These are phyloP conservation scores for Pistacia atlantica DNA, from an alignment of 345 rosid genomes.

Conservation along the genomic window DNA sequence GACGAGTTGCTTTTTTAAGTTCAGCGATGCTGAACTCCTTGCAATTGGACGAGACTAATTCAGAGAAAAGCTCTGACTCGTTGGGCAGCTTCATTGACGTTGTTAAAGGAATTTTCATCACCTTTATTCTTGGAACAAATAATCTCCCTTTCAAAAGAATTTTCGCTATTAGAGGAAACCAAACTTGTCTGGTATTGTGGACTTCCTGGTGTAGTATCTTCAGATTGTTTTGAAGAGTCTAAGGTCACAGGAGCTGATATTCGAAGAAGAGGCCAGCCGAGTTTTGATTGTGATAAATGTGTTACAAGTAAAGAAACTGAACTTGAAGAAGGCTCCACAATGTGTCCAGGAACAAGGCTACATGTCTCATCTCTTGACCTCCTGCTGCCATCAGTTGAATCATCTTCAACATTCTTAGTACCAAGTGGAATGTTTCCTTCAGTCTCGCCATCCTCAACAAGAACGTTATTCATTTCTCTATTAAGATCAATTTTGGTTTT, in stretches of 20 bases:
- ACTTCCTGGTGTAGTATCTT: not conserved
- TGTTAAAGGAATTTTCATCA: too few species aligned
- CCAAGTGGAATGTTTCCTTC: slow-evolving; percentile 3
- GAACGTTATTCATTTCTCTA: not conserved
- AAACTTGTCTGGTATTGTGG: slow-evolving; percentile 1
- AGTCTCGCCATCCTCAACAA: not conserved
- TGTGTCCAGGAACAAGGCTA: not conserved
- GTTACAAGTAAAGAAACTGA: slow-evolving; percentile 10
- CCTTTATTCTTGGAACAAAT: too few species aligned
- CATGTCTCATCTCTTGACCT: not conserved
- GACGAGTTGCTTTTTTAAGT: slow-evolving; percentile 44
- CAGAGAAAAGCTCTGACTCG: slow-evolving; percentile 19
- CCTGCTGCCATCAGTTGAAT: slow-evolving; percentile 5
- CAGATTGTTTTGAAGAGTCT: slow-evolving; percentile 27
- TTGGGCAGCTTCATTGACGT: too few species aligned
- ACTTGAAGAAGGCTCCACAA: slow-evolving; percentile 15
- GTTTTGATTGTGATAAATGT: slow-evolving; percentile 18
- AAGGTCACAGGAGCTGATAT: slow-evolving; percentile 14
- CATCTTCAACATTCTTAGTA: slow-evolving; percentile 8
- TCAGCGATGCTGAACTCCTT: slow-evolving; percentile 41
- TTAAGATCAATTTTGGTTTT: not conserved
- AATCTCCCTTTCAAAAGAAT: too few species aligned
- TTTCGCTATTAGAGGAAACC: not conserved
- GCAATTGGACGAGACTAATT: slow-evolving; percentile 34
- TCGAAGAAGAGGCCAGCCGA: slow-evolving; percentile 50